A percentile compares a stretch with the other conserved stretches of the same genome.
These are phyloP conservation scores for Melanopsichium pennsylvanicum DNA, from an alignment of 1,284 basidiomycete species.

Conservation along the genomic window DNA sequence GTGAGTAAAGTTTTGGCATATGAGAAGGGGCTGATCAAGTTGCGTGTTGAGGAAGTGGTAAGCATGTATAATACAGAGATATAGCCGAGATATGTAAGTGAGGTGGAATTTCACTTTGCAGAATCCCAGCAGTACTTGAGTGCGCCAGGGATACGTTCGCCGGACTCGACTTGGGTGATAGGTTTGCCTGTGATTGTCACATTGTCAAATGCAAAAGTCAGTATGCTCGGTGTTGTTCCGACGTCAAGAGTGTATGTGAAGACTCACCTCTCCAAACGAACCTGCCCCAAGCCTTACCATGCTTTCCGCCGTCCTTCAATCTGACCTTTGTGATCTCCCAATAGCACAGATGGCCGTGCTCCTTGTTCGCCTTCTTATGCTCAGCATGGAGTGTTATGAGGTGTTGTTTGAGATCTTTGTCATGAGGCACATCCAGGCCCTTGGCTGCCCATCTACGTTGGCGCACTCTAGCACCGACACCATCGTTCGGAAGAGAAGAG, in stretches of 20 bases:
- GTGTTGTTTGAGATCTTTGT: constrained; percentile 23
- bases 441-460: constrained; percentile 46
- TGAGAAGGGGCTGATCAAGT: neutral
- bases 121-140: constrained; percentile 50
- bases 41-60: neutral
- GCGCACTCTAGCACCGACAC: constrained; percentile 36
- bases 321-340: constrained; percentile 48
- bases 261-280: constrained; percentile 57
- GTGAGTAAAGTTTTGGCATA: neutral
- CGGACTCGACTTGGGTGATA: constrained; percentile 24
- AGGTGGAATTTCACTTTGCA: constrained; percentile 11
- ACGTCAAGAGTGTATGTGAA: too few species aligned
- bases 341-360: constrained; percentile 36
- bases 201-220: too few species aligned
- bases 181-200: constrained; percentile 45
- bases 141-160: constrained; percentile 42
- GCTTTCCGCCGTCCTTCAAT: constrained; percentile 49
- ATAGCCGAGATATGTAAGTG: neutral
- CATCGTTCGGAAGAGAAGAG: constrained; percentile 42
- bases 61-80: constrained; percentile 18
- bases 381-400: constrained; percentile 6
- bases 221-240: too few species aligned
- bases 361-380: constrained; percentile 5
- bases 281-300: constrained; percentile 54
- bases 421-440: constrained; percentile 28